These are phyloP conservation scores for Ailanthus altissimus DNA, from an alignment of 345 rosid genomes.

Conservation along the genomic window DNA sequence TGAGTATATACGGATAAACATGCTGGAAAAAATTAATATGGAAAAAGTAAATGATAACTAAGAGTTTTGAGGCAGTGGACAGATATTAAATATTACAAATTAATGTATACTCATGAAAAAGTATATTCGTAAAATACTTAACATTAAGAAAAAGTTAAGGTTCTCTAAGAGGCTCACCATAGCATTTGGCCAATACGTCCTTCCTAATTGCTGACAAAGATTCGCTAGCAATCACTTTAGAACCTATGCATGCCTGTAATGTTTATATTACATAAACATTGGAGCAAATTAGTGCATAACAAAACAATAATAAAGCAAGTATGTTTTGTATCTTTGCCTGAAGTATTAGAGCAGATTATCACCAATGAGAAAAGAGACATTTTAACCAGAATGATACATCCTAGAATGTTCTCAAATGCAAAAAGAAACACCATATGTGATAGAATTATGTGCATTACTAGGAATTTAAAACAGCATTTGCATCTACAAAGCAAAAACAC, in stretches of 20 bases:
- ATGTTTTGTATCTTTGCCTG: background rate
- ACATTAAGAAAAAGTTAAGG: background rate
- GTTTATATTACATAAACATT: background rate
- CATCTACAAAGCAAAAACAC: background rate
- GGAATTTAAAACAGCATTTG: background rate
- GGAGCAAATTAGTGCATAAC: slow-evolving; percentile 9
- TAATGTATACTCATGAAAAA: no score
- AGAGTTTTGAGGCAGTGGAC: background rate
- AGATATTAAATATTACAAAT: no score
- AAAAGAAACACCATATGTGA: background rate
- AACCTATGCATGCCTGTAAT: slow-evolving; percentile 92
- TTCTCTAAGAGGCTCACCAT: slow-evolving; percentile 54
- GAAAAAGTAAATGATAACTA: background rate
- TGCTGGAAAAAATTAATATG: background rate
- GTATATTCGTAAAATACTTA: background rate
- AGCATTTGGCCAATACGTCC: slow-evolving; percentile 98
- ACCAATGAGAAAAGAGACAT: background rate
- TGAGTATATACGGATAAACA: background rate
- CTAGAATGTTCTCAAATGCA: background rate
- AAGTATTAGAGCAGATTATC: background rate
- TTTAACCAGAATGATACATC: background rate
- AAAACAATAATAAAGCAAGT: background rate
- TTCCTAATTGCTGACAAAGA: slow-evolving; percentile 87
- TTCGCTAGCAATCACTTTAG: slow-evolving; percentile 97
- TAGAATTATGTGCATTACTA: background rate